These are phyloP conservation scores for Daphne laureola DNA, from an alignment of 441 rosid genomes.

Conservation along the genomic window DNA sequence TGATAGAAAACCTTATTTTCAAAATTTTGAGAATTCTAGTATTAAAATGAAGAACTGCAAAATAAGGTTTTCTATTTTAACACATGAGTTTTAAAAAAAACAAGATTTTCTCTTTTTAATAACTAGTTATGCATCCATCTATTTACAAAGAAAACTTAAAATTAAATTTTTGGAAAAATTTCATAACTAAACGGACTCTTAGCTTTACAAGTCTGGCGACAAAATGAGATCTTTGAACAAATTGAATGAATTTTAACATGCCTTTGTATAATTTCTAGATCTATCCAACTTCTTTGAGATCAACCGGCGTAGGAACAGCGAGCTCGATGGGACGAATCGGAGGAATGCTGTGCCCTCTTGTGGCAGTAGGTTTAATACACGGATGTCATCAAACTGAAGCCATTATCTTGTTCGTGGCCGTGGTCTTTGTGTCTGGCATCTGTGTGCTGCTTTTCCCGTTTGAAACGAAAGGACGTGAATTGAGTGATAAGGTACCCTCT, in stretches of 20 bases:
- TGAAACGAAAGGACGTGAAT: conserved; percentile 72
- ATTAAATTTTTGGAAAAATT: no score
- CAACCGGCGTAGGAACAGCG: conserved; percentile 82
- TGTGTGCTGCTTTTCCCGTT: conserved; percentile 61
- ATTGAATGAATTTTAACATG: background rate
- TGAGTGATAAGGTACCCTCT: conserved; percentile 43
- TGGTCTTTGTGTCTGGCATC: conserved; percentile 53
- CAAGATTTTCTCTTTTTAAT: no score
- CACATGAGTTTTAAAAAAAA: no score
- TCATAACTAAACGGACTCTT: no score
- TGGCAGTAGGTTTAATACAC: conserved; percentile 75
- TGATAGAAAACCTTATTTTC: no score
- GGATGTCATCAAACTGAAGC: conserved; percentile 71
- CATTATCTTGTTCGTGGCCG: conserved; percentile 47
- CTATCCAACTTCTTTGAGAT: conserved; percentile 79
- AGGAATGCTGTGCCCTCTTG: conserved; percentile 78
- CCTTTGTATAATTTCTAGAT: conserved; percentile 30
- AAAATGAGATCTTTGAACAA: background rate
- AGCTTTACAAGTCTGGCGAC: background rate
- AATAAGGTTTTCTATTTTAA: no score
- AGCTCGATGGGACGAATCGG: conserved; percentile 91
- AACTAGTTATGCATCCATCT: no score
- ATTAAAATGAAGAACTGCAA: no score
- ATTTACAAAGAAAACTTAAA: no score
- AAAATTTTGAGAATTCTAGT: no score